These are phyloP conservation scores for Leishmania mexicana DNA, from an alignment of 208 protist genomes.

Conservation along the genomic window DNA sequence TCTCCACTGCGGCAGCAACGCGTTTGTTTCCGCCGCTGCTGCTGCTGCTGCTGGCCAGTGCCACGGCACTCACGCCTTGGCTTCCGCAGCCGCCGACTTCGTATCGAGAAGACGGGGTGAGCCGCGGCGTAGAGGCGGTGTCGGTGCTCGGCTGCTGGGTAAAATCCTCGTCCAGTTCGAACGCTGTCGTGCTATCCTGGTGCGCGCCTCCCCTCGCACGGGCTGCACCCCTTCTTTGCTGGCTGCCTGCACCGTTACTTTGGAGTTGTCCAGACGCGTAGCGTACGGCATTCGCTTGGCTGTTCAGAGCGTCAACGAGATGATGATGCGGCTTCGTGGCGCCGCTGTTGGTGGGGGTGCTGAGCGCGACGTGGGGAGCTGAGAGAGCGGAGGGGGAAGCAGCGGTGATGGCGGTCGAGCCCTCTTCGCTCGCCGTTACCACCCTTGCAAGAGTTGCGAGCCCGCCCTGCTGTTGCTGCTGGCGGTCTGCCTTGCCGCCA, in stretches of 20 bases:
- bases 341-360: not conserved
- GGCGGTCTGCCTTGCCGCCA: not conserved
- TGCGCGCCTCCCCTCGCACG: not conserved
- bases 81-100: not conserved
- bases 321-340: not conserved
- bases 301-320: not conserved
- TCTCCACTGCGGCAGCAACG: not conserved
- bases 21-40: not conserved
- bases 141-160: not conserved
- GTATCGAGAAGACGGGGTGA: slow-evolving; percentile 1
- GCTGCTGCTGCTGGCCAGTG: not conserved
- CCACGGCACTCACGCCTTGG: not conserved
- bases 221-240: not conserved
- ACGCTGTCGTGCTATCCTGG: not conserved
- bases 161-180: not conserved
- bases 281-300: not conserved
- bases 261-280: not conserved
- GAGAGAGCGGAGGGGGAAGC: not conserved
- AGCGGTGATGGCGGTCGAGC: not conserved
- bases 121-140: slow-evolving; percentile 1
- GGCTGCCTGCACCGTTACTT: not conserved
- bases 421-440: not conserved
- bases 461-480: not conserved
- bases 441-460: not conserved
- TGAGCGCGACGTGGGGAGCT: not conserved